Base-by-base conservation (phyloP, 228 moss, liverwort and hornwort genomes). In the Sphagnum magellanicum region DNA sequence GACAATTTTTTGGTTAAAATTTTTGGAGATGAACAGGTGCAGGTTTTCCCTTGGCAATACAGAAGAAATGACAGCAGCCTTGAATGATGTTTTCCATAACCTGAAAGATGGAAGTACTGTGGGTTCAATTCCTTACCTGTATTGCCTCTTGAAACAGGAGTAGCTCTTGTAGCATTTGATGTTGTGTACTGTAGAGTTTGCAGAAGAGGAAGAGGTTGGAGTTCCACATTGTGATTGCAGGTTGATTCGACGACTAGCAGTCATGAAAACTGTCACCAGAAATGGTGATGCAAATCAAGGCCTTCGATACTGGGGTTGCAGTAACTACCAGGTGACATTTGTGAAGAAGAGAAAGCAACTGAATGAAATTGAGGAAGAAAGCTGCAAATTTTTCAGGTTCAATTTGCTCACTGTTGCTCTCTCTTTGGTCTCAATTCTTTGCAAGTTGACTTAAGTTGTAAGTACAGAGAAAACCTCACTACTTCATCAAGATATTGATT, bases 291-390 rank as follows among this genome's bases (percentile, higher is more conserved):
- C 83, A 50, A 87, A 87, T 76, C 74, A 72, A 74, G 83, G 87
- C 68, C 83, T 87, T 52, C 87, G 87, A 57, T 87, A 87, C 71
- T 87, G 87, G 87, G 76, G 81, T 73, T 87, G 87, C 74, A 80
- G 76, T 70, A 87, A 82, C 65, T 71, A 76, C 4, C 78, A 80
- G 70, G 77, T 74, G 67, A 76, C 72, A 5, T 81, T 81, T n/a
- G 32, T 76, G 62, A 87, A 87, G 76, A 87, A 83, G 76, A 68
- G 69, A 70, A 87, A 75, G 78, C 60, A 68, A 65, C 12, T 65
- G 16, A 61, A 53, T 52, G 74, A 80, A 57, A 67, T 64, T 71
- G 74, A 60, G 52, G 83, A 81, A 60, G 87, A 87, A 62, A 80
- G 87, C 72, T 87, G 87, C 78, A 87, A 80, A 57, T 87, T 52